These are phyloP conservation scores for Solanum gracilifrons DNA, from an alignment of 257 asterid species.

Conservation along the genomic window DNA sequence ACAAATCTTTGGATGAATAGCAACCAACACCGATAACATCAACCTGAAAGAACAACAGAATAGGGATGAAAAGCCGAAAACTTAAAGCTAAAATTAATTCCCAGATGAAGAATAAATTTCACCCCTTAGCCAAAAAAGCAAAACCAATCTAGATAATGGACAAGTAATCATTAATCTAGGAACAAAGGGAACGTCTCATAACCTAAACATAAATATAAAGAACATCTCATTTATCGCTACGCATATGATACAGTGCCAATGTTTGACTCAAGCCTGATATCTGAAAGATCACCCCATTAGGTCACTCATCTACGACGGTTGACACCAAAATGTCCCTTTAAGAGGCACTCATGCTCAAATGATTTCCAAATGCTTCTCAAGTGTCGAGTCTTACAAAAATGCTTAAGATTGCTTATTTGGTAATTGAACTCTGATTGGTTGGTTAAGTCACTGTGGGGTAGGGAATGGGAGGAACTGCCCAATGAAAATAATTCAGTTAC, in stretches of 20 bases:
- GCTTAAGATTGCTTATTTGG: neutral
- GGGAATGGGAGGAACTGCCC: neutral
- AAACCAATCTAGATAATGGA: neutral
- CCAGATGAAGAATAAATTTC: neutral
- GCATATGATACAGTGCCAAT: neutral
- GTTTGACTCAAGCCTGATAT: neutral
- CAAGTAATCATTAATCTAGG: neutral
- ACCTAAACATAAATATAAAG: neutral
- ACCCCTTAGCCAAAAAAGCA: neutral
- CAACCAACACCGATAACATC: constrained; percentile 96
- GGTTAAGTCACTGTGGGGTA: neutral
- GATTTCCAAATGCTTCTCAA: neutral
- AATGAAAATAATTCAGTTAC: neutral
- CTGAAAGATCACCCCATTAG: neutral
- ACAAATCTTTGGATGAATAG: constrained; percentile 85
- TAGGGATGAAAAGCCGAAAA: neutral
- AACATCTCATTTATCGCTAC: neutral
- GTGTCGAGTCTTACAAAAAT: neutral
- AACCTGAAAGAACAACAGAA: constrained; percentile 39
- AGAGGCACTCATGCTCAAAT: neutral
- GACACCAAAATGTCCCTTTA: neutral
- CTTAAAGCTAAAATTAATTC: neutral
- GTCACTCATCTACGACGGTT: neutral
- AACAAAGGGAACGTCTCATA: neutral
- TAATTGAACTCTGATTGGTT: neutral